Evolutionary conservation across 129 eudicot species (phyloP).

Genomic region (Centaurea solstitialis): DNA sequence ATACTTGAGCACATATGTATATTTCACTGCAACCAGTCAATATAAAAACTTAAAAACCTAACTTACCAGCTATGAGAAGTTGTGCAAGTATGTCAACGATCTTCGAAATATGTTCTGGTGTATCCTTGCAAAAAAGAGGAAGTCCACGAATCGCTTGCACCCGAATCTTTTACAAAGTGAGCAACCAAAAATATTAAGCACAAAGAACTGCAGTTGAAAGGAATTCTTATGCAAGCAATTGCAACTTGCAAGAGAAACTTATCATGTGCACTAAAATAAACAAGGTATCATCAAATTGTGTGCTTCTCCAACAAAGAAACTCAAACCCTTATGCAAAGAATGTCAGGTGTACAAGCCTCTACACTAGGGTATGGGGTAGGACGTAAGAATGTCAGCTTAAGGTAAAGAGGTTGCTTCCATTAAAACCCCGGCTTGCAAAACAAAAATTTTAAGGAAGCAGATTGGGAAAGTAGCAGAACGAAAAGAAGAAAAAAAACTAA

Average conservation of each 20-base stretch:
- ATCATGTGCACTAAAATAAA: not conserved
- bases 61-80: constrained; percentile 86
- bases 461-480: not conserved
- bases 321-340: not conserved
- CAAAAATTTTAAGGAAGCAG: not conserved
- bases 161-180: not conserved
- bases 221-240: not conserved
- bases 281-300: not conserved
- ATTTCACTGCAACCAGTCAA: not conserved
- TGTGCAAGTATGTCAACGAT: constrained; percentile 95
- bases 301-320: not conserved
- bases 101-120: constrained; percentile 89
- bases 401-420: not conserved
- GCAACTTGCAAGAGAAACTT: not conserved
- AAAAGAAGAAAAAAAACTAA: not conserved
- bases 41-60: not conserved
- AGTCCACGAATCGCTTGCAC: constrained; percentile 89
- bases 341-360: not conserved
- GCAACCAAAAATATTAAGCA: not conserved
- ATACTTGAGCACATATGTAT: constrained; percentile 14
- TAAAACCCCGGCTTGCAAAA: not conserved
- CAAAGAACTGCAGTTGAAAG: not conserved
- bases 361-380: not conserved
- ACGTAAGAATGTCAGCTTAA: not conserved
- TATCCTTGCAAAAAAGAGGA: constrained; percentile 95